Percentiles rank a stretch among this genome's conserved stretches.
These are phyloP conservation scores for Didymella exigua DNA, from an alignment of 2,329 filamentous ascomycete species.

Conservation along the genomic window DNA sequence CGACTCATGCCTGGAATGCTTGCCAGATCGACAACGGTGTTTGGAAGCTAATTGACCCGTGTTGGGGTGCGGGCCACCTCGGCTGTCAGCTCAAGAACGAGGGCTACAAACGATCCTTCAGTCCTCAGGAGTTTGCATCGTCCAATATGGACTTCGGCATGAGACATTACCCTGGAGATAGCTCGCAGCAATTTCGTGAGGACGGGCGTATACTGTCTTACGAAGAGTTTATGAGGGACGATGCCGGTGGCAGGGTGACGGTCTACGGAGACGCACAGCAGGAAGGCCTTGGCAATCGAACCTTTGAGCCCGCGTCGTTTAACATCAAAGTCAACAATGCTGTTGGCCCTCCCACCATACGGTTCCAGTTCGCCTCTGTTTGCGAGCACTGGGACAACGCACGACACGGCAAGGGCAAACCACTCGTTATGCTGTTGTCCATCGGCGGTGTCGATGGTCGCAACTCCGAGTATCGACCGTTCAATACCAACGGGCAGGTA, in stretches of 20 bases:
- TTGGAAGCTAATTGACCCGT: conserved; percentile 91
- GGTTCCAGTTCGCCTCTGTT: conserved; percentile 79
- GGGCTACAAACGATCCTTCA: conserved; percentile 71
- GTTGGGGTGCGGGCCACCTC: conserved; percentile 87
- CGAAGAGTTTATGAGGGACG: conserved; percentile 80
- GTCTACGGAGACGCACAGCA: conserved; percentile 56
- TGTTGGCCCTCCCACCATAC: conserved; percentile 54
- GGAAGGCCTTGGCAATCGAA: conserved; percentile 59
- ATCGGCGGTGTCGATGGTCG: conserved; percentile 67
- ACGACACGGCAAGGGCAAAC: conserved; percentile 67
- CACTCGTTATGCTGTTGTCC: conserved; percentile 72
- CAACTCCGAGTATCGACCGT: conserved; percentile 70
- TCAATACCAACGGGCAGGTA: conserved; percentile 74
- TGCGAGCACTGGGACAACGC: conserved; percentile 86
- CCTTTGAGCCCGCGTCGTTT: conserved; percentile 65
- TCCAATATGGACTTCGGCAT: conserved; percentile 81
- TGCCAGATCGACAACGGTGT: conserved; percentile 82
- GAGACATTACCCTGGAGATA: conserved; percentile 76
- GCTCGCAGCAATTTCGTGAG: conserved; percentile 71
- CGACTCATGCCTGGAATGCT: conserved; percentile 89
- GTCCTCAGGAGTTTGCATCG: conserved; percentile 60
- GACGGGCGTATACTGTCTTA: conserved; percentile 73
- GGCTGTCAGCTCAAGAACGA: conserved; percentile 29
- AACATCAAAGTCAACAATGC: conserved; percentile 66
- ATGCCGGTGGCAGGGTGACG: conserved; percentile 51